Evolutionary conservation across 2,329 filamentous ascomycete genomes (phyloP).

Genomic region (Epichloe sp.): DNA sequence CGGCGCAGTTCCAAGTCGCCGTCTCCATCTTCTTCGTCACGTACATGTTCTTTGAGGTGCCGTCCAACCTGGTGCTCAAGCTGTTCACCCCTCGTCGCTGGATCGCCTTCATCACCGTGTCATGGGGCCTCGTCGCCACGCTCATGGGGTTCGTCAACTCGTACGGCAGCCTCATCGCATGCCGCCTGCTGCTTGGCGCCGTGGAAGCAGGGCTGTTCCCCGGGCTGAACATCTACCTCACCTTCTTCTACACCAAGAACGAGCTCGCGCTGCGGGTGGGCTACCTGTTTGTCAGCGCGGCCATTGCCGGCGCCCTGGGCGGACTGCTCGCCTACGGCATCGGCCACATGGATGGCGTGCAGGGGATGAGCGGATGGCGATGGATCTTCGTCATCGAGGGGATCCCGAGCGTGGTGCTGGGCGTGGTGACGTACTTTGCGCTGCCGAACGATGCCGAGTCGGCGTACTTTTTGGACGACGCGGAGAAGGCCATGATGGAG

Average conservation of each 20-base stretch:
- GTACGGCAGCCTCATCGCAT: constrained; percentile 53
- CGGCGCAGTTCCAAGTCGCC: constrained; percentile 55
- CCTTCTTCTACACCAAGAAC: constrained; percentile 62
- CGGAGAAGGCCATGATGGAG: constrained; percentile 54
- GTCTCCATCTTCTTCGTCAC: constrained; percentile 57
- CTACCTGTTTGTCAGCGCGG: constrained; percentile 59
- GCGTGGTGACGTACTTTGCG: constrained; percentile 20
- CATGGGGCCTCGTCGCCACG: constrained; percentile 58
- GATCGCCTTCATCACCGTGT: constrained; percentile 48
- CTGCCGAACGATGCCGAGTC: constrained; percentile 30
- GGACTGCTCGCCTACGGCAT: constrained; percentile 64
- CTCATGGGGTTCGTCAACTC: constrained; percentile 54
- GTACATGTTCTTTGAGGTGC: constrained; percentile 48
- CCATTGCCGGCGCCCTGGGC: constrained; percentile 58
- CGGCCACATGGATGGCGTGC: constrained; percentile 55
- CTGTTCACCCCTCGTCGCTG: constrained; percentile 48
- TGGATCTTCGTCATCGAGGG: constrained; percentile 53
- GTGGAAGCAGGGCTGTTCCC: constrained; percentile 61
- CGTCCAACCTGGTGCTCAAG: constrained; percentile 52
- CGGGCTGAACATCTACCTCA: constrained; percentile 55
- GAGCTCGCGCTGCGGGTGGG: constrained; percentile 61
- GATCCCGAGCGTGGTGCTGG: constrained; percentile 26
- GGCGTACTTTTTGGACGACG: constrained; percentile 44
- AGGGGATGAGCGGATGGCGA: constrained; percentile 54
- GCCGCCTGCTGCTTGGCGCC: constrained; percentile 53